Conservation (phyloP, 2,329 filamentous ascomycete species). For the Aureobasidium sp. region DNA sequence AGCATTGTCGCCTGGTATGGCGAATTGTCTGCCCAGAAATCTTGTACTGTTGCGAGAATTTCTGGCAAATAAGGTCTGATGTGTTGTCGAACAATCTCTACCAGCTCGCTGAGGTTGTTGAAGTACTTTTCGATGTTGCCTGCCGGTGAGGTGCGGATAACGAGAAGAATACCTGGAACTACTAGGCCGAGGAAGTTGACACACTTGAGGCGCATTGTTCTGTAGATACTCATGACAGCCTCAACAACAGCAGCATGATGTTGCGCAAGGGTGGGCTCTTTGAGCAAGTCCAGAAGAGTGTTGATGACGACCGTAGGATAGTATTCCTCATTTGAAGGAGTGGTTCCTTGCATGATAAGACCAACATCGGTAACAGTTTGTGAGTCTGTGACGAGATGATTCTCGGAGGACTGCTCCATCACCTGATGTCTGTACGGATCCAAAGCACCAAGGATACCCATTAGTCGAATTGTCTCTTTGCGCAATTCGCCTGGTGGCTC, state of each 20-base stretch:
- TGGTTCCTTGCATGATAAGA: conserved; percentile 94
- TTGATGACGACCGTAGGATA: conserved; percentile 98
- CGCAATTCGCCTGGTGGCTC: conserved; percentile 81
- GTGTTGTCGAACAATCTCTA: conserved; percentile 92
- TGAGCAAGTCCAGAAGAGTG: conserved; percentile 83
- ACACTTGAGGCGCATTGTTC: conserved; percentile 90
- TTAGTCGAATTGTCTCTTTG: conserved; percentile 91
- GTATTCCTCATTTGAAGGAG: conserved; percentile 95
- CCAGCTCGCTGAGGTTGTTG: conserved; percentile 87
- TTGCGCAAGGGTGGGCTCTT: conserved; percentile 80
- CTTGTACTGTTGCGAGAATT: conserved; percentile 78
- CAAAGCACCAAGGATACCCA: conserved; percentile 89
- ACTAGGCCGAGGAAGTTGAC: conserved; percentile 92
- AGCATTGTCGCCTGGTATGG: conserved; percentile 87
- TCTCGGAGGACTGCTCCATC: conserved; percentile 79
- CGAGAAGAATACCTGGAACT: conserved; percentile 83
- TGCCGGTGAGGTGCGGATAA: conserved; percentile 74
- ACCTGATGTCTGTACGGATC: conserved; percentile 97
- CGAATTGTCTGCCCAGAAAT: conserved; percentile 79
- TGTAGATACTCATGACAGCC: conserved; percentile 98
- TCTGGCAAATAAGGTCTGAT: conserved; percentile 84
- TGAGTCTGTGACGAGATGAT: conserved; percentile 62
- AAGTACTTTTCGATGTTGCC: conserved; percentile 90
- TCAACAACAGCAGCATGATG: conserved; percentile 94
- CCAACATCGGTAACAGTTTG: conserved; percentile 81